Percentiles rank a stretch among this genome's conserved stretches.
Evolutionary conservation across 163 green algal genomes (phyloP).

Genomic region (Volvox carteri): DNA sequence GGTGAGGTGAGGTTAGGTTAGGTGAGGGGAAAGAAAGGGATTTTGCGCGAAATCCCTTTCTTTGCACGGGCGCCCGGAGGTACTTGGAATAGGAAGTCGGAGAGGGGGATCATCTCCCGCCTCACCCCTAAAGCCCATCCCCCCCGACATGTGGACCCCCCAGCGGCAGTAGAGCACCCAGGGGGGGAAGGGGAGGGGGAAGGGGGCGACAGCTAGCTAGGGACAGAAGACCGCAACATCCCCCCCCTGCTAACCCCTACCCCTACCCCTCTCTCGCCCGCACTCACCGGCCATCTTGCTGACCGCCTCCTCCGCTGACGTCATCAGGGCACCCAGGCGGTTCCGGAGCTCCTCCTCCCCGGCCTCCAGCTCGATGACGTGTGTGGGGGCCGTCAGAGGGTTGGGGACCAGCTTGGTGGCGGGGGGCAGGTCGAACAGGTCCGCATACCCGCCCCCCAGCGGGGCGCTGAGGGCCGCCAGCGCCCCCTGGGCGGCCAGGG

Average conservation of each 20-base stretch:
- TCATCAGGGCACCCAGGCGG: constrained; percentile 53
- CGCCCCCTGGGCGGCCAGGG: too few relatives aligned
- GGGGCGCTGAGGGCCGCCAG: background rate
- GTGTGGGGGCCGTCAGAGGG: constrained; percentile 44
- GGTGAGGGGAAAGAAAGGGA: too few relatives aligned
- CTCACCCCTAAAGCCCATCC: too few relatives aligned
- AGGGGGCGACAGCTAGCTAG: too few relatives aligned
- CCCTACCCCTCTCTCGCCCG: background rate
- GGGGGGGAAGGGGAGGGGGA: background rate
- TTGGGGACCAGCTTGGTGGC: constrained; percentile 51
- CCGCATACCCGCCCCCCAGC: background rate
- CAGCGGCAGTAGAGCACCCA: background rate
- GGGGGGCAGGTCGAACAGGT: constrained; percentile 38
- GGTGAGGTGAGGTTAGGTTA: too few relatives aligned
- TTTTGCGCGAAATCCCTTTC: too few relatives aligned
- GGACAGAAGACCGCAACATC: background rate
- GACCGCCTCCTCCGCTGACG: constrained; percentile 26
- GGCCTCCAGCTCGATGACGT: constrained; percentile 61
- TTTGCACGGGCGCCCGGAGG: too few relatives aligned
- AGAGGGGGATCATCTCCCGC: too few relatives aligned
- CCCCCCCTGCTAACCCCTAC: background rate
- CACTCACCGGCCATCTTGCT: background rate
- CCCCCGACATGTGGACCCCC: too few relatives aligned
- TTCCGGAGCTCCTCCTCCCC: constrained; percentile 62
- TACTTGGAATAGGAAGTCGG: too few relatives aligned